These are phyloP conservation scores for Boletus edulis DNA, from an alignment of 768 basidiomycete species.

Conservation along the genomic window DNA sequence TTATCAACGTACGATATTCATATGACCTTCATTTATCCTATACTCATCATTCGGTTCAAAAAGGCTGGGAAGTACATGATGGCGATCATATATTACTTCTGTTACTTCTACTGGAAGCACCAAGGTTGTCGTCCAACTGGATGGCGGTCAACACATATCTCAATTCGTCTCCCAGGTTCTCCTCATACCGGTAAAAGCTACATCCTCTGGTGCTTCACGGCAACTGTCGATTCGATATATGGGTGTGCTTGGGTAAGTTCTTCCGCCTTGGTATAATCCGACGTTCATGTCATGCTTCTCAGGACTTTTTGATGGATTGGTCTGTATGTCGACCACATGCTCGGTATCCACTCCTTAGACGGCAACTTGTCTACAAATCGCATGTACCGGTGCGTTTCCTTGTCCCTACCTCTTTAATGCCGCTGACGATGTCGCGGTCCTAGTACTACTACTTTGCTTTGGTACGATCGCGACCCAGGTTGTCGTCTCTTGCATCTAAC, in stretches of 20 bases:
- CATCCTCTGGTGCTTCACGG: slow-evolving; percentile 67
- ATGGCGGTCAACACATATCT: background rate
- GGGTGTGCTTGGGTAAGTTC: slow-evolving; percentile 71
- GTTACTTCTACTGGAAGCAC: slow-evolving; percentile 79
- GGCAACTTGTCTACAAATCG: slow-evolving; percentile 71
- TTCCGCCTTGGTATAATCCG: background rate
- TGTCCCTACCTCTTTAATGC: background rate
- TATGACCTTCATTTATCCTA: background rate
- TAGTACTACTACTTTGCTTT: slow-evolving; percentile 81
- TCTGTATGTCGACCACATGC: slow-evolving; percentile 63
- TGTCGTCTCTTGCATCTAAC: background rate
- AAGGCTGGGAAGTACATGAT: slow-evolving; percentile 84
- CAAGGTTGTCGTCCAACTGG: slow-evolving; percentile 38
- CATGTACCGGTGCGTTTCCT: slow-evolving; percentile 48
- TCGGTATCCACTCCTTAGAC: slow-evolving; percentile 62
- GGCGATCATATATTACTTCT: slow-evolving; percentile 61
- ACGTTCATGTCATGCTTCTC: background rate
- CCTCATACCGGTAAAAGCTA: slow-evolving; percentile 49
- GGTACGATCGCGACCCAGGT: slow-evolving; percentile 38
- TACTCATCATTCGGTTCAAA: slow-evolving; percentile 1
- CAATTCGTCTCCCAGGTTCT: slow-evolving; percentile 24
- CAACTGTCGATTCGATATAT: slow-evolving; percentile 64
- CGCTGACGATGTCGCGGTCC: background rate
- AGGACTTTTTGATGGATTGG: slow-evolving; percentile 95
- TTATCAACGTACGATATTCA: slow-evolving; percentile 70